Evolutionary conservation across 2,329 filamentous ascomycete species (phyloP).

Genomic region (Knoxdaviesia capensis): DNA sequence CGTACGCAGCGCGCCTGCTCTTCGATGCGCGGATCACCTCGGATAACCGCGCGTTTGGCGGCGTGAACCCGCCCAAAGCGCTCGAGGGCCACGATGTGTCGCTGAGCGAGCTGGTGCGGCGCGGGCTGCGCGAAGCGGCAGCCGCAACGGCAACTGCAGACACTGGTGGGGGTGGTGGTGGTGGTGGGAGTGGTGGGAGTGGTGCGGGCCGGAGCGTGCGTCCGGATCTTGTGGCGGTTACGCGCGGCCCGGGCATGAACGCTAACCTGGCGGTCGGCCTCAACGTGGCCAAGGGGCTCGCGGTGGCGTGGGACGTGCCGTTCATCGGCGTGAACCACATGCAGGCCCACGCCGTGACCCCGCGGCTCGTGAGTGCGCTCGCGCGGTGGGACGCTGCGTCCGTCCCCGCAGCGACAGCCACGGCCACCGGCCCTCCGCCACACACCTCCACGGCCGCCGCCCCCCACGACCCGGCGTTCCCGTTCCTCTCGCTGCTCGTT

Average conservation of each 20-base stretch:
- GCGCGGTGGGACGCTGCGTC: constrained; percentile 6
- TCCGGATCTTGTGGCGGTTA: constrained; percentile 81
- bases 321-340: constrained; percentile 85
- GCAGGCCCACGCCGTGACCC: constrained; percentile 88
- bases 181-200: constrained; percentile 8
- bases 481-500: constrained; percentile 73
- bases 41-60: constrained; percentile 52
- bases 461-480: constrained; percentile 36
- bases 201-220: constrained; percentile 10
- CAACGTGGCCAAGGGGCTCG: constrained; percentile 70
- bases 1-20: constrained; percentile 33
- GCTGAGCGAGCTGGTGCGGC: constrained; percentile 46
- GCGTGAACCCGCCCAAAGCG: constrained; percentile 62
- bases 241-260: constrained; percentile 76
- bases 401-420: constrained; percentile 1
- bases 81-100: constrained; percentile 55
- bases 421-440: background rate
- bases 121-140: constrained; percentile 27
- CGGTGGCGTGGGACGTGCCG: constrained; percentile 65
- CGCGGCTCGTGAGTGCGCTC: constrained; percentile 51
- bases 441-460: background rate
- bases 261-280: constrained; percentile 60
- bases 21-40: constrained; percentile 71
- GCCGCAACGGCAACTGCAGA: background rate
- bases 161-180: constrained; percentile 5